Evolutionary conservation across 345 rosid species (phyloP).

Genomic region (Viola odorata): DNA sequence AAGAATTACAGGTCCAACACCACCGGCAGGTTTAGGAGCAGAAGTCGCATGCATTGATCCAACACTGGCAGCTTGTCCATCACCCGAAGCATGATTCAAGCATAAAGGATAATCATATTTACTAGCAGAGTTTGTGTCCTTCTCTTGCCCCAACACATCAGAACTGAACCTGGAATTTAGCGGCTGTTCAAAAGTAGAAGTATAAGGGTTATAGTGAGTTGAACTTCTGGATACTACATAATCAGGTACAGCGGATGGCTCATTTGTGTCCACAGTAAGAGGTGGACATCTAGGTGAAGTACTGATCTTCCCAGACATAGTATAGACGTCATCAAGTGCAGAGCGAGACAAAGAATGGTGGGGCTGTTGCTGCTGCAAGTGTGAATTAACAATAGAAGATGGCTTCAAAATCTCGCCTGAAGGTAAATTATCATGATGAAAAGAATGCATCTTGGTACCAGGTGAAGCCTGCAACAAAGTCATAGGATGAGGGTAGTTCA

Average conservation of each 20-base stretch:
- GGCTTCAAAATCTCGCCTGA: conserved; percentile 24
- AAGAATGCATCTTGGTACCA: conserved; percentile 23
- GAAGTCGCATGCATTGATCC: conserved; percentile 40
- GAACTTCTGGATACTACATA: conserved; percentile 28
- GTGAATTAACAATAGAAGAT: conserved; percentile 34
- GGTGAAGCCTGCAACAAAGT: conserved; percentile 20
- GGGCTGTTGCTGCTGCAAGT: conserved; percentile 30
- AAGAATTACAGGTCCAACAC: conserved; percentile 24
- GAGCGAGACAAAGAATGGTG: conserved; percentile 19
- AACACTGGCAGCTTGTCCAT: conserved; percentile 27
- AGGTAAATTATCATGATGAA: conserved; percentile 25
- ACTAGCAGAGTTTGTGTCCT: conserved; percentile 16
- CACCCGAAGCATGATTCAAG: conserved; percentile 28
- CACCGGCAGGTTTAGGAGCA: conserved; percentile 38
- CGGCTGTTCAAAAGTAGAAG: conserved; percentile 46
- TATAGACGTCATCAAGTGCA: conserved; percentile 10
- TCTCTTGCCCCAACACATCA: conserved; percentile 32
- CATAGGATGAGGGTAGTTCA: conserved; percentile 16
- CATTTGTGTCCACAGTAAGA: conserved; percentile 25
- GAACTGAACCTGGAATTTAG: conserved; percentile 30
- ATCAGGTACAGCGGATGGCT: conserved; percentile 19
- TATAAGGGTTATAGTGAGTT: conserved; percentile 33
- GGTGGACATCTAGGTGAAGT: conserved; percentile 27
- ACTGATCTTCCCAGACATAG: conserved; percentile 19
- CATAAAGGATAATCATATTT: conserved; percentile 18